These are phyloP conservation scores for Durotheca rogersii DNA, from an alignment of 495 filamentous ascomycete genomes.

Conservation along the genomic window DNA sequence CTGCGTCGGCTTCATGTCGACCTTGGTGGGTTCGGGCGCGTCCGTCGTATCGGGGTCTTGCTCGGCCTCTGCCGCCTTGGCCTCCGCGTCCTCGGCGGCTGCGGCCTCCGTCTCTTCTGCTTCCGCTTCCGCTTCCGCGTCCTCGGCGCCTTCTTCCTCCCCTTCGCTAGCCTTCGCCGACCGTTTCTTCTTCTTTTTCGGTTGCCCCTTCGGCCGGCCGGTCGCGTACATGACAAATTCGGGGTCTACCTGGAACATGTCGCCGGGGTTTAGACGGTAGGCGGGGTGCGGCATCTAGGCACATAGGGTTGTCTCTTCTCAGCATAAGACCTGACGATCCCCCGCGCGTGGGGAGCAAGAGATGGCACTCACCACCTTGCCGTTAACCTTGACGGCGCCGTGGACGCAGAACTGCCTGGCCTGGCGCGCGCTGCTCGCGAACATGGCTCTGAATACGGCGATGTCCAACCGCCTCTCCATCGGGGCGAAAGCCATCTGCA, in stretches of 20 bases:
- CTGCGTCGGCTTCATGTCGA: constrained; percentile 30
- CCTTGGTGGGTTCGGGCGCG: constrained; percentile 28
- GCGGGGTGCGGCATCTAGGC: constrained; percentile 86
- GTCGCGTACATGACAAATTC: constrained; percentile 86
- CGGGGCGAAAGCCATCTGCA: constrained; percentile 90
- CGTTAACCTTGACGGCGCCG: constrained; percentile 92
- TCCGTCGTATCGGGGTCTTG: constrained; percentile 38
- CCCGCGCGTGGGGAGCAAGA: no score
- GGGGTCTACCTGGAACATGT: constrained; percentile 93
- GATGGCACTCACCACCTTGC: constrained; percentile 71
- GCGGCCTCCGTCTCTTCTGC: constrained; percentile 32
- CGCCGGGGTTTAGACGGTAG: constrained; percentile 94
- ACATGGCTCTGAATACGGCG: constrained; percentile 86
- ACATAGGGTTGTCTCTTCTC: neutral
- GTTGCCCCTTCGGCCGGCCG: constrained; percentile 63
- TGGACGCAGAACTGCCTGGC: constrained; percentile 93
- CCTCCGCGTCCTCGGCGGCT: constrained; percentile 33
- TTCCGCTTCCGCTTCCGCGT: constrained; percentile 1
- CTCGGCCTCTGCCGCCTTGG: constrained; percentile 33
- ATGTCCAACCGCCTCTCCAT: constrained; percentile 88
- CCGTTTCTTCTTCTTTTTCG: neutral
- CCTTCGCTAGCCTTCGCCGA: no score
- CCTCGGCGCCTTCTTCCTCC: neutral
- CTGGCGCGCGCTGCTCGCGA: constrained; percentile 92
- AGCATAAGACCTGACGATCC: neutral